phyloP scores from a whole-genome alignment of 495 filamentous ascomycete species.

The Sordaria brevicollis region DNA sequence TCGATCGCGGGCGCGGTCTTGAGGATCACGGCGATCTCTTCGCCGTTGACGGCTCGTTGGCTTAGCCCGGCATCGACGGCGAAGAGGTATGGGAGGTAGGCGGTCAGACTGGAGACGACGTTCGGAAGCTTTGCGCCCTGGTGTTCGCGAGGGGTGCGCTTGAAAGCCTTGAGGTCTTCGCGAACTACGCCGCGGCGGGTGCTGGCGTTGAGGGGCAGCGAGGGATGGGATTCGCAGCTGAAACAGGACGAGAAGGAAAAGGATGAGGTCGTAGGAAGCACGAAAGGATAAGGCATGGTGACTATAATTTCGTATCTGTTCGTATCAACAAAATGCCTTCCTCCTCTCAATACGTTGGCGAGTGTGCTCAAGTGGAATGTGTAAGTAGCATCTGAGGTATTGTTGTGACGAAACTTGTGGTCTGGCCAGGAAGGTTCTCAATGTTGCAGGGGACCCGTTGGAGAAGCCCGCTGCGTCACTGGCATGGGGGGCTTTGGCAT shows the following conservation, averaged over 20 bases:
- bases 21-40: conserved; percentile 53
- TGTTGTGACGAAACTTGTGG: background rate
- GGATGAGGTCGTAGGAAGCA: conserved; percentile 73
- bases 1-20: conserved; percentile 44
- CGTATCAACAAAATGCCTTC: background rate
- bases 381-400: background rate
- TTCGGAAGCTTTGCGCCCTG: conserved; percentile 55
- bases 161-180: conserved; percentile 69
- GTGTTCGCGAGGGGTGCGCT: conserved; percentile 58
- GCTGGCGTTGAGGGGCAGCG: conserved; percentile 65
- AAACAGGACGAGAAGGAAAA: conserved; percentile 68
- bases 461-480: background rate
- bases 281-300: conserved; percentile 78
- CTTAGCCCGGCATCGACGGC: conserved; percentile 61
- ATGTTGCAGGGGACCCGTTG: background rate
- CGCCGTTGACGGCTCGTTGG: conserved; percentile 36
- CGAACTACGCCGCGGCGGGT: conserved; percentile 69
- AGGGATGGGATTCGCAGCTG: conserved; percentile 64
- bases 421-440: background rate
- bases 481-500: background rate
- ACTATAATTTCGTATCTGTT: background rate
- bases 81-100: conserved; percentile 72
- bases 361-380: background rate
- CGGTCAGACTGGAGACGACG: conserved; percentile 55
- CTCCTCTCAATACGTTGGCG: background rate